Conservation (phyloP, 495 filamentous ascomycete genomes). For the Penicillium coffeae region DNA sequence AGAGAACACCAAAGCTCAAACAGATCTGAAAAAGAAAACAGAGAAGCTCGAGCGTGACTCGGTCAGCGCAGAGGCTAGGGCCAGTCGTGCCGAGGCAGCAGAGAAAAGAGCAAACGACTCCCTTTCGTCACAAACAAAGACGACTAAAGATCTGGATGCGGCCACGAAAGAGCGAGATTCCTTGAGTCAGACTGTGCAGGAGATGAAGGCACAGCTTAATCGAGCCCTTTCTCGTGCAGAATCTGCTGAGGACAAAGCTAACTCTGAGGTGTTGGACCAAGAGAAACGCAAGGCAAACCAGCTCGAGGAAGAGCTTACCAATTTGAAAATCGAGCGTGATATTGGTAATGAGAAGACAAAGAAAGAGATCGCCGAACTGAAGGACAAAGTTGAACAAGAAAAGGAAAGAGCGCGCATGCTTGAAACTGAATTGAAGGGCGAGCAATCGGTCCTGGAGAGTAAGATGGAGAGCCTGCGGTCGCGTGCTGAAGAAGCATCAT, state of each 20-base stretch:
- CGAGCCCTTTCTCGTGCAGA: slow-evolving; percentile 64
- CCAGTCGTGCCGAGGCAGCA: slow-evolving; percentile 60
- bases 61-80: slow-evolving; percentile 52
- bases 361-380: slow-evolving; percentile 63
- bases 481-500: slow-evolving; percentile 85
- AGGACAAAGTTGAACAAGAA: slow-evolving; percentile 69
- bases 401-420: slow-evolving; percentile 63
- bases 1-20: slow-evolving; percentile 49
- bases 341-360: slow-evolving; percentile 65
- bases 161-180: slow-evolving; percentile 62
- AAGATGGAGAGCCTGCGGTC: slow-evolving; percentile 85
- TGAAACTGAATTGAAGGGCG: slow-evolving; percentile 77
- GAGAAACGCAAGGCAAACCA: slow-evolving; percentile 63
- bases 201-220: slow-evolving; percentile 66
- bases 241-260: slow-evolving; percentile 61
- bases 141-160: slow-evolving; percentile 66
- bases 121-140: slow-evolving; percentile 59
- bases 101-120: slow-evolving; percentile 64
- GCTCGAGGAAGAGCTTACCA: slow-evolving; percentile 69
- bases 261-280: slow-evolving; percentile 64
- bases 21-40: slow-evolving; percentile 47
- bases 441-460: slow-evolving; percentile 77
- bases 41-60: slow-evolving; percentile 66
- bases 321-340: slow-evolving; percentile 71
- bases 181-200: slow-evolving; percentile 61